Base-by-base conservation (phyloP, 1,284 basidiomycete genomes). In the Malassezia brasiliensis region DNA sequence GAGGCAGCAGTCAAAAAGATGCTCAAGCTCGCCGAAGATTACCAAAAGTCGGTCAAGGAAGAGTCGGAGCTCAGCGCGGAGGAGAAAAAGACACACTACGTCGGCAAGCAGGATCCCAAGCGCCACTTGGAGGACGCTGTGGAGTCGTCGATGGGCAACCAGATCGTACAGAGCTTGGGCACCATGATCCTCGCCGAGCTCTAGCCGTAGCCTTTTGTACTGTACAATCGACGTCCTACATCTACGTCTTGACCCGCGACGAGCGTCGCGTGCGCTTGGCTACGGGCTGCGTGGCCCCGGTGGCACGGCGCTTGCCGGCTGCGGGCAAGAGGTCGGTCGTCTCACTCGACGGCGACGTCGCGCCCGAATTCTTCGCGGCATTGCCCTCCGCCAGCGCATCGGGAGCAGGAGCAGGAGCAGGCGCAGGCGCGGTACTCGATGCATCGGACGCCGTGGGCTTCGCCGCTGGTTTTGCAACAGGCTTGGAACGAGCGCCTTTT, bases 101-200 rank as follows among this genome's bases (percentile, higher is more conserved):
- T 72, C 38, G 71, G 70, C 50, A 71, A 72, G 58, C 71, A 74
- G 59, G 72, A 74, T 56, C 72, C 72, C 4, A 74, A 74, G 60
- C 54, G 72, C 19, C 72, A 74, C 57, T 59, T 74, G 41, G 72
- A 74, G 47, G 72, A 74, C 49, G 68, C 64, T 2, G 72, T 74
- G 1, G 68, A 74, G 51, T 51, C 65, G 41, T 64, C 70, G 15
- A 74, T 74, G 72, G 71, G 71, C 28, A 66, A 72, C 58, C 70
- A 72, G 58, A 69, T 74, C 34, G 66, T 74, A 7, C 72, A 74
- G 62, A 64, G 61, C 22, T 52, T 74, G 44, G 70, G 70, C 19
- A 71, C 69, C 3, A 74, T 74, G 72, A 53, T 63, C 32, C 53
- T 63, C 7, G 61, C 61, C 15, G 61, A 63, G 53, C 55, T 63